These are phyloP conservation scores for Hypoxylon rickii DNA, from an alignment of 495 filamentous ascomycete species.

Conservation along the genomic window DNA sequence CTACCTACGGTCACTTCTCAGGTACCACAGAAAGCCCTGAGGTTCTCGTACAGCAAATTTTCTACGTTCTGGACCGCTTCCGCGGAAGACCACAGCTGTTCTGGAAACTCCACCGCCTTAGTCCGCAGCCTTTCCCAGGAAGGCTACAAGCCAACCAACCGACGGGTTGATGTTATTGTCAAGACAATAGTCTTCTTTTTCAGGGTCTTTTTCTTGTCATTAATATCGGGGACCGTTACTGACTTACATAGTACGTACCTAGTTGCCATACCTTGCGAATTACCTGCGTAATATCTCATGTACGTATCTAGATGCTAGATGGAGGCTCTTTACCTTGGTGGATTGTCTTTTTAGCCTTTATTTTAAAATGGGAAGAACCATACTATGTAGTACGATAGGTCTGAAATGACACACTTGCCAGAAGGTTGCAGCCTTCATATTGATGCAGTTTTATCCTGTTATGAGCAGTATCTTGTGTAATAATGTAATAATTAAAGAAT, in stretches of 20 bases:
- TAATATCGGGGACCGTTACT: neutral
- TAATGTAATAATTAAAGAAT: neutral
- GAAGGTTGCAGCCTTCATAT: conserved; percentile 9
- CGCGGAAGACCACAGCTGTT: conserved; percentile 5
- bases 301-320: neutral
- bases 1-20: conserved; percentile 31
- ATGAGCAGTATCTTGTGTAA: neutral
- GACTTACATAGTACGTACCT: no score
- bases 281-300: neutral
- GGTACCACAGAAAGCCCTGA: conserved; percentile 24
- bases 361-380: neutral
- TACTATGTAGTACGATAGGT: conserved; percentile 1
- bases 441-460: conserved; percentile 2
- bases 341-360: neutral
- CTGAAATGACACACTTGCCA: no score
- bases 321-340: neutral
- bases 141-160: neutral
- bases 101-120: neutral
- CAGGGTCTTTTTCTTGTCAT: conserved; percentile 5
- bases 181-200: neutral
- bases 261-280: neutral
- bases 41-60: conserved; percentile 18
- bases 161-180: neutral
- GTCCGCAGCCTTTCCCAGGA: neutral
- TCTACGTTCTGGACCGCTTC: conserved; percentile 26